Base-by-base conservation (phyloP, 2,329 filamentous ascomycete genomes). In the Fusarium brevicatenulatum region DNA sequence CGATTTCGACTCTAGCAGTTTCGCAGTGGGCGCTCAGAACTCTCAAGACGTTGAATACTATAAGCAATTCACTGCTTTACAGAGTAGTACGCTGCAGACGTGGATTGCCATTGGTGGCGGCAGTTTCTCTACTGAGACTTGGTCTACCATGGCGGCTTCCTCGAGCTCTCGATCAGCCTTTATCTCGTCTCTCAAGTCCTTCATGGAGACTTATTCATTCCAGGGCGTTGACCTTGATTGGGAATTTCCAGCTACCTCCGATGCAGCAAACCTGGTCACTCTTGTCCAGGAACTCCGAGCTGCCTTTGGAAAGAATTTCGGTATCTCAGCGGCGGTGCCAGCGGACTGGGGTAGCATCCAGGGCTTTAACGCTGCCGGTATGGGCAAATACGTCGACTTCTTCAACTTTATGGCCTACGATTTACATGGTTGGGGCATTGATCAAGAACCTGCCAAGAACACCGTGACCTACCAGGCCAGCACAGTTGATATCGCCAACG, bases 71-170 rank as follows among this genome's bases (percentile, higher is more conserved):
- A 50, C 47, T 4, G 21, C 28, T 18, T 13, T 50, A 16, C 47
- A 50, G 15, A 50, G 21, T 2, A 18, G 15, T 2, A 32, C 47
- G 5, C 0, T 50, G 21, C 47, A 50, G 5, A 50, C 47, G 28
- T 50, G 47, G 47, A 50, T 50, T 50, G 47, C 47, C 21, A 50
- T 50, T 19, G 47, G 47, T 13, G 47, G 47, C 8, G 47, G 47
- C 2, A 32, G 47, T 23, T 50, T 50, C 8, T 50, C 47, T 18
- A 50, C 28, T 2, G 28, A 23, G 15, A 50, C 47, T n/a, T 50
- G 47, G 47, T 50, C 47, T 18, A 13, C 47, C 0, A 50, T 50
- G 47, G 47, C 47, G 5, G 28, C 47, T 6, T 50, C 28, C 1
- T 32, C 21, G 2, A 2, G 3, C 4, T 50, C 47, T 0, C 28